phyloP scores from a whole-genome alignment of 768 basidiomycete species.

The Mycena rebaudengoi region DNA sequence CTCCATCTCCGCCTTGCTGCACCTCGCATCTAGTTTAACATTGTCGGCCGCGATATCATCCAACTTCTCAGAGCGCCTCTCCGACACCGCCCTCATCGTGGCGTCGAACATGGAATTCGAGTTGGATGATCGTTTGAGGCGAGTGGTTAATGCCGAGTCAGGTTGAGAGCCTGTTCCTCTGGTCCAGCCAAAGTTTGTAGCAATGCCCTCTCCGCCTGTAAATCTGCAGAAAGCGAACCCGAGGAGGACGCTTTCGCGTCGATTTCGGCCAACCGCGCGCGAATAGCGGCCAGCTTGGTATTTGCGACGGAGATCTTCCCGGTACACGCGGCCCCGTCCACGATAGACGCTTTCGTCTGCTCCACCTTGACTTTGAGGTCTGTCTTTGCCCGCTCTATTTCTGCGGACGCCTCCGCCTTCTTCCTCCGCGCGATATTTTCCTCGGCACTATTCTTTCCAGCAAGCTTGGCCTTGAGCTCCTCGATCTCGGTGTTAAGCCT shows the following conservation, averaged over 20 bases:
- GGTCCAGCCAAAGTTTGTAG: conserved; percentile 71
- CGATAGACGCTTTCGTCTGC: conserved; percentile 73
- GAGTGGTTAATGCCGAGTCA: conserved; percentile 63
- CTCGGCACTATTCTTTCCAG: conserved; percentile 72
- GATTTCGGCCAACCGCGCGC: conserved; percentile 67
- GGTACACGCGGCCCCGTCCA: conserved; percentile 78
- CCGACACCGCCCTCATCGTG: conserved; percentile 82
- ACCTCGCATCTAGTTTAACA: conserved; percentile 73
- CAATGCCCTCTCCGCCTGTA: conserved; percentile 78
- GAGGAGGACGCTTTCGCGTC: conserved; percentile 50
- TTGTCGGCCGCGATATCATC: conserved; percentile 77
- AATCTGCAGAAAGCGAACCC: conserved; percentile 55
- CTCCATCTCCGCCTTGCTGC: conserved; percentile 77
- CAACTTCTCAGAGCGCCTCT: conserved; percentile 79
- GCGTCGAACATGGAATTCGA: conserved; percentile 86
- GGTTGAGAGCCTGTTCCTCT: conserved; percentile 73
- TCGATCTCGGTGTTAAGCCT: conserved; percentile 85
- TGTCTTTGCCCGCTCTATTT: conserved; percentile 76
- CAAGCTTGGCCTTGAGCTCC: conserved; percentile 86
- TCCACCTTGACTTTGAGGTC: conserved; percentile 79
- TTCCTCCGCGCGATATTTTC: conserved; percentile 70
- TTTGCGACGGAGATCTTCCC: conserved; percentile 78
- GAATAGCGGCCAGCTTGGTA: conserved; percentile 70
- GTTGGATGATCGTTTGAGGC: conserved; percentile 75
- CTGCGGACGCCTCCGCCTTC: conserved; percentile 73